Evolutionary conservation across 1,139 yeast species (phyloP).

Genomic region (Hansenula anomala): DNA sequence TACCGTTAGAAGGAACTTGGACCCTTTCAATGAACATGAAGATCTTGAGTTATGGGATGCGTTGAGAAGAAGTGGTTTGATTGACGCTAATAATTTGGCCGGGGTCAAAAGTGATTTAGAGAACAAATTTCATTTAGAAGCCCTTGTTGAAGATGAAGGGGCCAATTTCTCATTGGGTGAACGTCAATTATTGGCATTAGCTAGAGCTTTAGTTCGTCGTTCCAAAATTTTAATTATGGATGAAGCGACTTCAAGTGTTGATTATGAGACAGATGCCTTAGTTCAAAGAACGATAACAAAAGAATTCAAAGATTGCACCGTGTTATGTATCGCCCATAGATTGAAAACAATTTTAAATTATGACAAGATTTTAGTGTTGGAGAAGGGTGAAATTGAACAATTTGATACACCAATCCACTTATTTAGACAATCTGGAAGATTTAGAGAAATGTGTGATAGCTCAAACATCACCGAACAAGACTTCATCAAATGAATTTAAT

Average conservation of each 20-base stretch:
- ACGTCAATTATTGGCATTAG: slow-evolving; percentile 64
- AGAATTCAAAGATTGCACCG: slow-evolving; percentile 60
- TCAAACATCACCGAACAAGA: neutral
- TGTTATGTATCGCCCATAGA: slow-evolving; percentile 71
- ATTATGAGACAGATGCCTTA: slow-evolving; percentile 63
- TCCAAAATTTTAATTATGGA: slow-evolving; percentile 62
- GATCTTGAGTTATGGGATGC: slow-evolving; percentile 37
- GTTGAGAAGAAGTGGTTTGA: slow-evolving; percentile 61
- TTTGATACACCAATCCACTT: too few species aligned
- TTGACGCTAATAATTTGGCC: slow-evolving; percentile 33
- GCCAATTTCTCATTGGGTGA: slow-evolving; percentile 69
- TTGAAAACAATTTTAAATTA: too few species aligned
- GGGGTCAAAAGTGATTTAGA: too few species aligned
- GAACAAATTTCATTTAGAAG: slow-evolving; percentile 64
- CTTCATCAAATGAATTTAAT: neutral
- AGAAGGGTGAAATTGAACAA: too few species aligned
- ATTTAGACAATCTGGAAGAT: too few species aligned
- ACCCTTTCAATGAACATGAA: slow-evolving; percentile 42
- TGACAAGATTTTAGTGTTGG: too few species aligned
- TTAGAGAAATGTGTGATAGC: slow-evolving; percentile 52
- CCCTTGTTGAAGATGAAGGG: slow-evolving; percentile 65
- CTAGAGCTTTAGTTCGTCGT: slow-evolving; percentile 65
- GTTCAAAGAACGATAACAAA: slow-evolving; percentile 57
- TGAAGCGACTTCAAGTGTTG: slow-evolving; percentile 79
- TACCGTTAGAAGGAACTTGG: slow-evolving; percentile 43